Conservation (phyloP, 495 filamentous ascomycete species). For the Choiromyces venosus region DNA sequence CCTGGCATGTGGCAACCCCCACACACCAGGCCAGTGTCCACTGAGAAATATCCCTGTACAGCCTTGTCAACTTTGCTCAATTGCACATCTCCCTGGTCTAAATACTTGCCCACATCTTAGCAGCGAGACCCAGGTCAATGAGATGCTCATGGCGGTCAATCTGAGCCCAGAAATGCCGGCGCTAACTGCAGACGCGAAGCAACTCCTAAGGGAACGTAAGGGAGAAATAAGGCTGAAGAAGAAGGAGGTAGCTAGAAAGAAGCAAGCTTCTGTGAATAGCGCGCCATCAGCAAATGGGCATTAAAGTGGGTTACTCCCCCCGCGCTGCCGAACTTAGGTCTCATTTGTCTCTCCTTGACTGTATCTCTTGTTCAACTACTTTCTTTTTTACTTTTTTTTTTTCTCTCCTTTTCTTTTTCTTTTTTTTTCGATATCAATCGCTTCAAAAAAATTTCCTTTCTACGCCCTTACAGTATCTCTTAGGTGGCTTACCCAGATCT, state of each 20-base stretch:
- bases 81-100: constrained; percentile 56
- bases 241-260: not conserved
- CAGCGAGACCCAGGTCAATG: constrained; percentile 52
- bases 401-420: not conserved
- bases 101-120: constrained; percentile 59
- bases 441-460: not conserved
- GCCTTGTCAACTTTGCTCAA: constrained; percentile 60
- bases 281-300: not conserved
- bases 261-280: not conserved
- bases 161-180: constrained; percentile 53
- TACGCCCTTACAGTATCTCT: not conserved
- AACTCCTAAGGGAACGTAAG: constrained; percentile 55
- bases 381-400: not conserved
- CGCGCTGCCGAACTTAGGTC: not conserved
- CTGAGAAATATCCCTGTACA: constrained; percentile 59
- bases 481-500: not conserved
- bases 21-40: constrained; percentile 56
- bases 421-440: not conserved
- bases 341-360: not conserved
- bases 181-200: constrained; percentile 51
- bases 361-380: not conserved
- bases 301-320: not conserved
- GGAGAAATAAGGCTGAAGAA: constrained; percentile 35
- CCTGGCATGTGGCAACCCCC: constrained; percentile 51
- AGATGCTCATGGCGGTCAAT: constrained; percentile 58